phyloP scores from a whole-genome alignment of 306 rosid species.

The Myrica gale region DNA sequence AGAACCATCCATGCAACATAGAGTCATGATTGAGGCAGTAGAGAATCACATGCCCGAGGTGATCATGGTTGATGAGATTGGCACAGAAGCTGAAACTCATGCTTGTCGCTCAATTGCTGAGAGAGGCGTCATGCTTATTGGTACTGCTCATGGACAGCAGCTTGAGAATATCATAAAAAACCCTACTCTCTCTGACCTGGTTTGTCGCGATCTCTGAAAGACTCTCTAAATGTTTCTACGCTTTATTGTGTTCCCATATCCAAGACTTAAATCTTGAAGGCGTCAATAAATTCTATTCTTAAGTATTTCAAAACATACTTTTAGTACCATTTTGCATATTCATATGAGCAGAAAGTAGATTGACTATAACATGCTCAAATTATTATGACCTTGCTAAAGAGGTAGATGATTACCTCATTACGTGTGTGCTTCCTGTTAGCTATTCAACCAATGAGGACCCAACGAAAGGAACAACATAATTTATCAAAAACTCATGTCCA shows the following conservation, averaged over 20 bases:
- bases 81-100: slow-evolving; percentile 64
- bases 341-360: not conserved
- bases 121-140: slow-evolving; percentile 75
- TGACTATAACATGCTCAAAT: not conserved
- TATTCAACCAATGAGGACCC: not conserved
- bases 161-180: slow-evolving; percentile 63
- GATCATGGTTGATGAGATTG: slow-evolving; percentile 72
- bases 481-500: not conserved
- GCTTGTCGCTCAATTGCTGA: slow-evolving; percentile 68
- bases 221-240: slow-evolving; percentile 4
- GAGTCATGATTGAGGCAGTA: slow-evolving; percentile 73
- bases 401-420: not conserved
- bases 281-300: not conserved
- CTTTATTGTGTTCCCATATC: slow-evolving; percentile 13
- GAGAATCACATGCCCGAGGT: slow-evolving; percentile 81
- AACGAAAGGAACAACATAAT: not conserved
- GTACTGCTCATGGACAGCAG: slow-evolving; percentile 64
- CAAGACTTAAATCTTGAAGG: slow-evolving; percentile 11
- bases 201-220: slow-evolving; percentile 39
- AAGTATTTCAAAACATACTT: not conserved
- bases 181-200: slow-evolving; percentile 63
- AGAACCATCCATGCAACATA: slow-evolving; percentile 64
- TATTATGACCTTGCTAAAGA: not conserved
- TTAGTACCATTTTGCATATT: not conserved
- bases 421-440: not conserved